These are phyloP conservation scores for Tolypocladium ophioglossoides DNA, from an alignment of 2,329 filamentous ascomycete species.

Conservation along the genomic window DNA sequence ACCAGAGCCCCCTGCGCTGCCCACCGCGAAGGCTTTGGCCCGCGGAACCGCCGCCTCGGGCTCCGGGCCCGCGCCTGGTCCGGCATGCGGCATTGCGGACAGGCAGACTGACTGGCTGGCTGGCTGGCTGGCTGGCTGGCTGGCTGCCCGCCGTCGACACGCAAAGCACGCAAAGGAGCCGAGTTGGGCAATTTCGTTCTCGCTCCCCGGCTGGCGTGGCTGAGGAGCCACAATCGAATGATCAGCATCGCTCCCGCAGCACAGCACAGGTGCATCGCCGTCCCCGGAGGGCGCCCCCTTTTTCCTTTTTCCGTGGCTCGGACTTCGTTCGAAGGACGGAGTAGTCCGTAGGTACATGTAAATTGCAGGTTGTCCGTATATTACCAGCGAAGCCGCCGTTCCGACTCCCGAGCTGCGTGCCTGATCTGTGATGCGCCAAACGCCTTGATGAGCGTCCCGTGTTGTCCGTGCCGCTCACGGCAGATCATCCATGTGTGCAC, in stretches of 20 bases:
- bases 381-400: background rate
- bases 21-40: background rate
- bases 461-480: background rate
- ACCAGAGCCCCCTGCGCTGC: no score
- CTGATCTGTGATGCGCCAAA: background rate
- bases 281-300: background rate
- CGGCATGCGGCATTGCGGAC: background rate
- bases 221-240: background rate
- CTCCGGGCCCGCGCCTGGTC: background rate
- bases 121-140: no score
- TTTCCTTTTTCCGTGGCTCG: background rate
- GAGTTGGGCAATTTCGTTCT: background rate
- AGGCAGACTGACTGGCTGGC: no score
- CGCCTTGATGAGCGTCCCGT: background rate
- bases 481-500: background rate
- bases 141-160: background rate
- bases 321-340: no score
- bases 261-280: background rate
- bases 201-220: background rate
- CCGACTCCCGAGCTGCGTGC: background rate
- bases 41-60: background rate
- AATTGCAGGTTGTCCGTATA: background rate
- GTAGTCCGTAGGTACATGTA: no score
- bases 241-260: conserved; percentile 2
- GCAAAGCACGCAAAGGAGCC: background rate